Evolutionary conservation across 352 stramenopile species (phyloP), one percentile per base, ranked within the genome.

Genomic region (Pythium vanterpoolii): DNA sequence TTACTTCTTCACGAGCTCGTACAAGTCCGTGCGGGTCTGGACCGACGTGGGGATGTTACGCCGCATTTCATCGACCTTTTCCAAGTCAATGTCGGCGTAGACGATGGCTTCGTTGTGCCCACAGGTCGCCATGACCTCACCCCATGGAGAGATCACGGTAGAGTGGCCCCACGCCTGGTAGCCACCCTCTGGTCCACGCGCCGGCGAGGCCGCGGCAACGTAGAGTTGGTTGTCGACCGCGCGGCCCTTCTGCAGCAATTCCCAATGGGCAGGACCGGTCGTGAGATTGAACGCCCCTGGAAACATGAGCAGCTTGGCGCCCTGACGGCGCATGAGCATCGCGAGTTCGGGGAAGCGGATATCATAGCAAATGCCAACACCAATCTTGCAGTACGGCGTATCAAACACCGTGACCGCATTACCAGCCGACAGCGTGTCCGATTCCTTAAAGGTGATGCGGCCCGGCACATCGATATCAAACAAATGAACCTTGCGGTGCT

Each of bases 391-490:
- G 63, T 83, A 97, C 27, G 80, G 83, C 45, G 87, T 96, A 69
- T 96, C 83, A 55, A 94, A 93, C 44, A 96, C 67, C 56, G 85
- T 94, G 53, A 95, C 64, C 44, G 64, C 66, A 66, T 98, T 85
- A 56, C 98, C 98, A 4, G 90, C 74, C 50, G 86, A 97, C 11
- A 99, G 83, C 27, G 97, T 99, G 62, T 99, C 97, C 39, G 93
- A 99, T 78, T 99, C 98, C 79, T 98, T 98, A 78, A 99, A 99
- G 31, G 86, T 98, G 68, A 99, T 99, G 47, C 97, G 97, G 49
- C 97, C 97, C 1, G 98, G 98, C 39, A 99, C 95, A 69, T 99
- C 93, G 47, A 99, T 99, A 76, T 99, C 97, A 75, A 99, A 99
- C 7, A 99, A 76, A 74, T 99, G 97, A 19, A 99, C 88, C 76